Percentiles rank a stretch among this genome's conserved stretches.
phyloP scores from a whole-genome alignment of 495 filamentous ascomycete species.

The Hyaloscypha finlandica region DNA sequence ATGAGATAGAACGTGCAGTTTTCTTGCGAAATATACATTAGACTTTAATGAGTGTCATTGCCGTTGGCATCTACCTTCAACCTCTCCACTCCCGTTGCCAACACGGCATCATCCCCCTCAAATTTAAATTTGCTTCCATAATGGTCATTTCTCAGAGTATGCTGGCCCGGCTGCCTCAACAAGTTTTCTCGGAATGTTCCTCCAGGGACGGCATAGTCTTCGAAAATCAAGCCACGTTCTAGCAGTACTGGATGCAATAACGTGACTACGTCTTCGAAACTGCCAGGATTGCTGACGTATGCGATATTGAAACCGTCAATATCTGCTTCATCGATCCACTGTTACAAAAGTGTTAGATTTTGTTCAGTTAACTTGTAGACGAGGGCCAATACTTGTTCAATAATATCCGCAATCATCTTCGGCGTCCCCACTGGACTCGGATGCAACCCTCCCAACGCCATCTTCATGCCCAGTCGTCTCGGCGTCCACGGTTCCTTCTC shows the following conservation, averaged over 20 bases:
- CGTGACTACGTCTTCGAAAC: conserved; percentile 63
- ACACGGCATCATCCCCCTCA: neutral
- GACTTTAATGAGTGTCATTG: no score
- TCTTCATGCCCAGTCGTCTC: conserved; percentile 1
- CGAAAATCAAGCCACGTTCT: conserved; percentile 54
- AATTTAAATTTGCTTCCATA: conserved; percentile 10
- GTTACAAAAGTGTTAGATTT: neutral
- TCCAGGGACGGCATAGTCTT: conserved; percentile 48
- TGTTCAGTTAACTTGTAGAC: neutral
- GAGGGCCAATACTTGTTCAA: conserved; percentile 43
- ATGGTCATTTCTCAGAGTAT: conserved; percentile 1
- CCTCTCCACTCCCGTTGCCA: neutral
- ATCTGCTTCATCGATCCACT: conserved; percentile 60
- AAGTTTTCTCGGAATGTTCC: conserved; percentile 55
- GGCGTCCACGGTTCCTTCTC: conserved; percentile 5
- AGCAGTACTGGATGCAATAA: conserved; percentile 59
- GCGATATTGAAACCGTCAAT: conserved; percentile 64
- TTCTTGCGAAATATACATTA: no score
- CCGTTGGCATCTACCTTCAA: no score
- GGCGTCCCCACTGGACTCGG: conserved; percentile 58
- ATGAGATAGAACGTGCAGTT: no score
- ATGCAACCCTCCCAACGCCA: conserved; percentile 45
- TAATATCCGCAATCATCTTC: conserved; percentile 57
- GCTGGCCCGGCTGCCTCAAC: conserved; percentile 35
- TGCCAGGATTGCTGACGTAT: conserved; percentile 43